Evolutionary conservation across 1,284 basidiomycete species (phyloP), one percentile per base, ranked within the genome.

Genomic region (Grifola frondosa): DNA sequence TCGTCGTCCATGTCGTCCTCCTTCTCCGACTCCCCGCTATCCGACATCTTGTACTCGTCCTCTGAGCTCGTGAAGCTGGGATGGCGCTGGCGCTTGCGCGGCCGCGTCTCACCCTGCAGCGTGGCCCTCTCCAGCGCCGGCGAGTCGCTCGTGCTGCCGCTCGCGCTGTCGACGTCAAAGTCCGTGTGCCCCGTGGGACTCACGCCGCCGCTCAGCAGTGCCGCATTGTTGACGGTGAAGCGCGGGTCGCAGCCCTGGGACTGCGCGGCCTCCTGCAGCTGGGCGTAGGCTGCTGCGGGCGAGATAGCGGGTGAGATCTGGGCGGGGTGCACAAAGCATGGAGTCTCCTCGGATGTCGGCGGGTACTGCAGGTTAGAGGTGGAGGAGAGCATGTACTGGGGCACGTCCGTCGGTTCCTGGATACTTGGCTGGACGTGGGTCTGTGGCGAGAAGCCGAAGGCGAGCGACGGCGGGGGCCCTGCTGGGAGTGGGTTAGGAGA

Each of bases 1-100:
- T 71, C 68, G 17, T 58, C 59, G 49, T 61, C 58, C 21, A 55
- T 53, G 19, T 59, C 56, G 7, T 56, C 59, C 6, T 60, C 59
- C 38, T 55, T 53, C 46, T 60, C 58, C 10, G 57, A 59, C 48
- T 63, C 54, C 38, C 58, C 52, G 49, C 53, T 58, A 6, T 61
- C 59, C 30, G 38, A 37, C n/a, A 7, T 30, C 30, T 35, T 43
- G 26, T 44, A 39, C 12, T 52, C 45, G 33, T 49, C 49, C 23
- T 34, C 40, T 16, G 56, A 49, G 42, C 54, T 56, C 40, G 56
- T 53, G 52, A 48, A 57, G 44, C 57, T 60, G 25, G 39, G 46
- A n/a, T 44, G 31, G 6, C 57, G 55, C 40, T 46, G 43, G 21
- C 56, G 49, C 54, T 59, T 58, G 11, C 44, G 37, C 32, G 28